Conservation (phyloP, 2,329 filamentous ascomycete species). For the Drechslera avenae region DNA sequence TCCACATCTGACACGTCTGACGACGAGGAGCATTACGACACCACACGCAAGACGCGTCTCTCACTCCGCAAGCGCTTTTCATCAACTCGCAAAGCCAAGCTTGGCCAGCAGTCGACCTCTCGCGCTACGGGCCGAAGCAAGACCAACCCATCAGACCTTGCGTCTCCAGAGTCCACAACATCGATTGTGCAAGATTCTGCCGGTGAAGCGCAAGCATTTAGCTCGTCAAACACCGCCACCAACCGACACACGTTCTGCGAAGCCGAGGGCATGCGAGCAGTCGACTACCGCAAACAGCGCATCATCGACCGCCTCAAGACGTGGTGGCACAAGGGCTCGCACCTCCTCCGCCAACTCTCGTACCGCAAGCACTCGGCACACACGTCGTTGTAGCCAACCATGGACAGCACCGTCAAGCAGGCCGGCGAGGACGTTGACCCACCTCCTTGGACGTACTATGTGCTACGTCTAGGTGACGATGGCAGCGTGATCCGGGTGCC, state of each 20-base stretch:
- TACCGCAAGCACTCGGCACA: constrained; percentile 7
- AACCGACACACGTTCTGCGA: constrained; percentile 33
- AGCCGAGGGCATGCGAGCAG: constrained; percentile 32
- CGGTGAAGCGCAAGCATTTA: constrained; percentile 26
- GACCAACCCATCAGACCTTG: constrained; percentile 18
- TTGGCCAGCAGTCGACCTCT: constrained; percentile 8
- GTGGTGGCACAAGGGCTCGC: constrained; percentile 31
- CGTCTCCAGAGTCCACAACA: constrained; percentile 18
- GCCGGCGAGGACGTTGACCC: too few relatives aligned
- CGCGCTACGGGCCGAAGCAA: constrained; percentile 18
- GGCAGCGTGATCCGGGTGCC: neutral
- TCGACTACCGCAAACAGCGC: constrained; percentile 26
- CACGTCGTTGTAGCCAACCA: neutral
- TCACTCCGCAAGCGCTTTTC: constrained; percentile 32
- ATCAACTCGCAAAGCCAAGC: constrained; percentile 22
- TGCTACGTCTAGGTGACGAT: neutral
- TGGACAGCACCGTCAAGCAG: too few relatives aligned
- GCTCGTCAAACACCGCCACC: constrained; percentile 15
- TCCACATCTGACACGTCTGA: constrained; percentile 34
- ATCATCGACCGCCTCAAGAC: constrained; percentile 27
- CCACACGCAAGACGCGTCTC: constrained; percentile 30
- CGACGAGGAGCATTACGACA: constrained; percentile 34
- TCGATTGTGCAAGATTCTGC: constrained; percentile 25
- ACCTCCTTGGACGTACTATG: too few relatives aligned
- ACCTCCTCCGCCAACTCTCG: constrained; percentile 22